Evolutionary conservation across 2,329 filamentous ascomycete genomes (phyloP).

Genomic region (Ascochyta clinopodiicola): DNA sequence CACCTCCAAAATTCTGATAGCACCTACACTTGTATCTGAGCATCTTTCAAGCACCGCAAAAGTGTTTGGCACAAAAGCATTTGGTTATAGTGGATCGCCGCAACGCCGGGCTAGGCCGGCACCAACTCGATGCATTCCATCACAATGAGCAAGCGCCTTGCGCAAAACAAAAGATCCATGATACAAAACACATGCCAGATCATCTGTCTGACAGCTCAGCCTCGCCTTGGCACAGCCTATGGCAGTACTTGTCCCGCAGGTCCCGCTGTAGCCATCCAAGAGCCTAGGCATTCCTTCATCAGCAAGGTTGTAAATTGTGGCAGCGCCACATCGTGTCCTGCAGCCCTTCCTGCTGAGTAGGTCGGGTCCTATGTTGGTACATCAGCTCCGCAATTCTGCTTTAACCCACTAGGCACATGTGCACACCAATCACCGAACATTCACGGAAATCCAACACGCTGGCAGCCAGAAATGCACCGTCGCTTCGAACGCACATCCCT

Average conservation of each 20-base stretch:
- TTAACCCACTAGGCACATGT: slow-evolving; percentile 1
- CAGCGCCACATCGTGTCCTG: not conserved
- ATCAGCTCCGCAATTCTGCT: not conserved
- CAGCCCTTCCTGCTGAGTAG: not conserved
- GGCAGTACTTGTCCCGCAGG: not conserved
- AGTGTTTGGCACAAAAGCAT: not conserved
- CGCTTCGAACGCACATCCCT: not conserved
- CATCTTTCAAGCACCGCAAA: not conserved
- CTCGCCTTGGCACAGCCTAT: slow-evolving; percentile 17
- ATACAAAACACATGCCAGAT: slow-evolving; percentile 11
- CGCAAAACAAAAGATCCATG: not conserved
- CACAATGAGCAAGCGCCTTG: slow-evolving; percentile 1
- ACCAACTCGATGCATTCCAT: slow-evolving; percentile 6
- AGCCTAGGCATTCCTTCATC: slow-evolving; percentile 6
- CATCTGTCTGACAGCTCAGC: slow-evolving; percentile 18
- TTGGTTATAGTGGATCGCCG: not conserved
- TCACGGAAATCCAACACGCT: slow-evolving; percentile 14
- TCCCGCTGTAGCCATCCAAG: not conserved
- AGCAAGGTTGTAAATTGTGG: slow-evolving; percentile 5
- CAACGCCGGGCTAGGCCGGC: slow-evolving; percentile 1
- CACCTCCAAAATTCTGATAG: too few relatives aligned
- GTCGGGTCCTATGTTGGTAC: not conserved
- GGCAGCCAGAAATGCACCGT: slow-evolving; percentile 22
- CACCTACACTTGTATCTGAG: too few relatives aligned
- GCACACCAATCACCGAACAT: slow-evolving; percentile 9